Conservation (phyloP, 257 asterid species). For the Petunia secreta region DNA sequence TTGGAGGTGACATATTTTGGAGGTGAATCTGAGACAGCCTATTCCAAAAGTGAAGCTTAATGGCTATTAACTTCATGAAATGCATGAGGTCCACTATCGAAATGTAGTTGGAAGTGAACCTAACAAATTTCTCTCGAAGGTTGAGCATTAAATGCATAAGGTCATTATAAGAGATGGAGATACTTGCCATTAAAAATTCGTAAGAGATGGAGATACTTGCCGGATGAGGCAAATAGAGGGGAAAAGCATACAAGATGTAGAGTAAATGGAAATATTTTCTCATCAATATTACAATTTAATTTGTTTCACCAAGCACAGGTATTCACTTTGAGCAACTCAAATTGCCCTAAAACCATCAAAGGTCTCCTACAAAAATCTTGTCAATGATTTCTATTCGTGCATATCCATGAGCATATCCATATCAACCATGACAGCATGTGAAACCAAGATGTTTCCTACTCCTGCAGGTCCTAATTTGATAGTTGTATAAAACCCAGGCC, state of each 20-base stretch:
- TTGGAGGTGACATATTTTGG: not conserved
- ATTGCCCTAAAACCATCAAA: constrained; percentile 8
- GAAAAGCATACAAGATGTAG: constrained; percentile 12
- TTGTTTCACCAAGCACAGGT: not conserved
- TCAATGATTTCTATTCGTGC: constrained; percentile 16
- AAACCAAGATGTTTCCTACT: not conserved
- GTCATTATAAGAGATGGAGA: too few species aligned
- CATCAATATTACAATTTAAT: constrained; percentile 4
- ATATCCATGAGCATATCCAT: constrained; percentile 22
- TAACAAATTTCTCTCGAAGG: not conserved
- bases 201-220: not conserved
- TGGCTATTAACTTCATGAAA: constrained; percentile 17
- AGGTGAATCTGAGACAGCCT: not conserved
- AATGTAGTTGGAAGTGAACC: not conserved
- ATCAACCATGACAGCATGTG: not conserved
- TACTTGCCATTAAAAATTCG: not conserved
- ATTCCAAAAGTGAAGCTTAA: not conserved
- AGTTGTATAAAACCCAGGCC: not conserved
- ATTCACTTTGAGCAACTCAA: constrained; percentile 21
- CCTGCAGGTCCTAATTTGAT: not conserved
- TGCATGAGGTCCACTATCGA: not conserved
- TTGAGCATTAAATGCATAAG: not conserved
- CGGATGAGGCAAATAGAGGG: not conserved
- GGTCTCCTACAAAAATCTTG: constrained; percentile 21
- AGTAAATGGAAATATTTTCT: not conserved